phyloP scores from a whole-genome alignment of 805 yeast genomes.

The Blastobotrys peoriensis region DNA sequence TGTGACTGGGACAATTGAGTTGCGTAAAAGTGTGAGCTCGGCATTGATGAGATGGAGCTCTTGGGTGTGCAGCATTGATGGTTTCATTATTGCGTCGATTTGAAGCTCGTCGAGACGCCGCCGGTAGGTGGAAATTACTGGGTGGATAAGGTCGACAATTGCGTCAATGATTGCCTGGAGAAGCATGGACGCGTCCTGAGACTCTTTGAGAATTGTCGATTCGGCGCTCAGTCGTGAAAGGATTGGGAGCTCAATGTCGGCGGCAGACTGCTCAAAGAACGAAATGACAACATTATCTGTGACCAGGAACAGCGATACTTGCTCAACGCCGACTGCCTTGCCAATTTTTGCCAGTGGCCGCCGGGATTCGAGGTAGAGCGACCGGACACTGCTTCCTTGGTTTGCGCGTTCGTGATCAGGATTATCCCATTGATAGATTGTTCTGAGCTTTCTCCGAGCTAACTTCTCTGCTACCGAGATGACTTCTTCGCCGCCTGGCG shows the following conservation, averaged over 20 bases:
- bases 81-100: slow-evolving; percentile 43
- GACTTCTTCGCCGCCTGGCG: neutral
- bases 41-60: slow-evolving; percentile 49
- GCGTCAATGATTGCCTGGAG: slow-evolving; percentile 52
- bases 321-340: slow-evolving; percentile 49
- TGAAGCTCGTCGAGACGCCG: slow-evolving; percentile 45
- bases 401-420: slow-evolving; percentile 16
- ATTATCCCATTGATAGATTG: slow-evolving; percentile 31
- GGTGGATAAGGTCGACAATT: slow-evolving; percentile 47
- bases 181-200: slow-evolving; percentile 46
- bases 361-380: slow-evolving; percentile 32
- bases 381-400: slow-evolving; percentile 16
- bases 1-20: slow-evolving; percentile 43
- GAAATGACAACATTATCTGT: slow-evolving; percentile 44
- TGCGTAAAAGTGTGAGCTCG: slow-evolving; percentile 44
- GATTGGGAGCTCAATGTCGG: slow-evolving; percentile 47
- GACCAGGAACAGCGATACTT: slow-evolving; percentile 45
- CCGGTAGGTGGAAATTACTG: slow-evolving; percentile 49
- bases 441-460: slow-evolving; percentile 16
- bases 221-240: slow-evolving; percentile 41
- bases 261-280: slow-evolving; percentile 52
- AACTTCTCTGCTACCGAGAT: slow-evolving; percentile 5
- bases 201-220: slow-evolving; percentile 44
- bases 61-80: slow-evolving; percentile 46
- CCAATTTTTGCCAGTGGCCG: slow-evolving; percentile 42